phyloP scores from a whole-genome alignment of 129 eudicot species.

The Pulicaria dysenterica region DNA sequence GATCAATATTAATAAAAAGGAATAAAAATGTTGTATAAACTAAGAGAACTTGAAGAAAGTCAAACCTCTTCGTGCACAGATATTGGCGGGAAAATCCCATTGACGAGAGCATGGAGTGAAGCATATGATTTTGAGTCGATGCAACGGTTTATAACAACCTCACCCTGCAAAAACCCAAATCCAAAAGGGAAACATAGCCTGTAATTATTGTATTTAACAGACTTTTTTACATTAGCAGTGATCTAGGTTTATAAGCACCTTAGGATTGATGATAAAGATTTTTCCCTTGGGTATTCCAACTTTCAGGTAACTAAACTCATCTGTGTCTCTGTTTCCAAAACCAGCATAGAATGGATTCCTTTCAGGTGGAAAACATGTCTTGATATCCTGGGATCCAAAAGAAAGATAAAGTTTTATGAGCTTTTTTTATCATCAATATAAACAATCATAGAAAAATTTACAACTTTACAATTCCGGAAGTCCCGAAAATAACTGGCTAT shows the following conservation, averaged over 20 bases:
- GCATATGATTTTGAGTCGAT: constrained; percentile 83
- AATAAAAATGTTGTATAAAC: background rate
- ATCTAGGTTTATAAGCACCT: constrained; percentile 49
- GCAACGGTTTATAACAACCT: constrained; percentile 76
- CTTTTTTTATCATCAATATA: background rate
- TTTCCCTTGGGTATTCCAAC: constrained; percentile 91
- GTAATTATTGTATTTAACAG: background rate
- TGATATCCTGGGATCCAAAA: constrained; percentile 66
- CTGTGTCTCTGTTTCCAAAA: constrained; percentile 97
- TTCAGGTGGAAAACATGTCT: constrained; percentile 79
- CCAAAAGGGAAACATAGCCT: background rate
- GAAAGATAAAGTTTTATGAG: constrained; percentile 7
- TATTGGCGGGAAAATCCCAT: constrained; percentile 77
- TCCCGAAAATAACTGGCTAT: background rate
- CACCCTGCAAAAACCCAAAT: constrained; percentile 56
- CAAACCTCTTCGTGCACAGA: constrained; percentile 71
- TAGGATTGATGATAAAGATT: constrained; percentile 89
- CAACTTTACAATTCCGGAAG: background rate
- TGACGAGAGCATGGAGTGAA: constrained; percentile 74
- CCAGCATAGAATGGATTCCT: constrained; percentile 97
- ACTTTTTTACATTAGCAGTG: background rate
- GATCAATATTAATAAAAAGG: background rate
- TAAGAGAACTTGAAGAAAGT: background rate
- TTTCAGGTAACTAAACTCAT: constrained; percentile 84
- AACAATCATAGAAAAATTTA: background rate